Base-by-base conservation (phyloP, 345 rosid species). In the Rhodamnia argentea region DNA sequence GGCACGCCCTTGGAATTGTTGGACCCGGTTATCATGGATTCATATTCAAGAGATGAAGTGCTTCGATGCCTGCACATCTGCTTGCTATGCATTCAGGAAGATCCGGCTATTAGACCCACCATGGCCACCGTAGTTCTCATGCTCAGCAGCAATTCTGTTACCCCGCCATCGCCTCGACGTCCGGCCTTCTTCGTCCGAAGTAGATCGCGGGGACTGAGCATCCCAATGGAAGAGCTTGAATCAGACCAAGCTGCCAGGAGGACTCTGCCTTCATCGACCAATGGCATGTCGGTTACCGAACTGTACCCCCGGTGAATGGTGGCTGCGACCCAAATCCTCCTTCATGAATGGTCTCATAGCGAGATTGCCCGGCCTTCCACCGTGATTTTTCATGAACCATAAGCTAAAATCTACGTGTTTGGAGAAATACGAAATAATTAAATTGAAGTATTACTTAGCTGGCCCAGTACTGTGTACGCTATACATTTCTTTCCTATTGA, bases 71-170 rank as follows among this genome's bases (percentile, higher is more conserved):
- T 90, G 22, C 85, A 90, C 4, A n/a, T 91, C 37, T 84, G 87
- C 10, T 86, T 91, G 20, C 52, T 89, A 50, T 89, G 90, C 51
- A 88, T 89, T 85, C 90, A 92, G n/a, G 90, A 89, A 86, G 85
- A 88, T 40, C 83, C 24, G 2, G 27, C 55, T 26, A 24, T 83
- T 14, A 87, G 92, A n/a, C 44, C 44, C 44, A 42, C 44, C 44
- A 42, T 42, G 44, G 44, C 44, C 5, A 42, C 44, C 44, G 3
- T 42, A 42, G 54, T 52, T 52, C 54, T 27, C 10, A 89, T 89
- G 91, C 89, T 89, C 5, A 87, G 27, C 22, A 87, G 87, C 87
- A 26, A 84, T 37, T 82, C 86, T 10, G 13, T 87, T 40, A 40
- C 62, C 52, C 84, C 86, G 24, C 85, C 85, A 47, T 4, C 52